Evolutionary conservation across 202 grass and related monocot genomes (phyloP).

Genomic region (Tripidium arundinaceum): DNA sequence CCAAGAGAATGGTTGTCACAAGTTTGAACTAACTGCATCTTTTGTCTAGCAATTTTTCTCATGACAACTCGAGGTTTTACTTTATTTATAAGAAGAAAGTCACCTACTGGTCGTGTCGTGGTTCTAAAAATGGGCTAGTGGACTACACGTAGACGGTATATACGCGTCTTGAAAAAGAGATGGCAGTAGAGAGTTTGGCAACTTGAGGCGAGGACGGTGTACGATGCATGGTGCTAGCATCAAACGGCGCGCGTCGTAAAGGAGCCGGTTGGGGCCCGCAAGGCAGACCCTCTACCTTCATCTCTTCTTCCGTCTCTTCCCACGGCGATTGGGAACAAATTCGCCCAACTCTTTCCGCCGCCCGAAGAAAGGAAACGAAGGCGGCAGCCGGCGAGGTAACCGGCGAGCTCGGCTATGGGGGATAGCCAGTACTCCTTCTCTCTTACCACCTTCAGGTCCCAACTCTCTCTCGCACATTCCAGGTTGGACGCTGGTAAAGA

Average conservation of each 20-base stretch:
- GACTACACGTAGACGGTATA: no score
- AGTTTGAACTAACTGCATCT: not conserved
- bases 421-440: conserved; percentile 79
- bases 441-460: conserved; percentile 71
- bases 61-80: not conserved
- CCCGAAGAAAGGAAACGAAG: not conserved
- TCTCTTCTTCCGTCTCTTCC: no score
- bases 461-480: not conserved
- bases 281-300: not conserved
- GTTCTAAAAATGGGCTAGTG: no score
- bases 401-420: conserved; percentile 30
- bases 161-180: no score
- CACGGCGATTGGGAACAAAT: not conserved
- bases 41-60: not conserved
- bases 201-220: no score
- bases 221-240: no score
- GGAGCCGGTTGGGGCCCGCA: not conserved
- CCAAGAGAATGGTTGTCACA: not conserved
- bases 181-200: no score
- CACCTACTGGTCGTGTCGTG: not conserved
- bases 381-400: not conserved
- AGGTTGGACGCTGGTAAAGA: not conserved
- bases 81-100: not conserved
- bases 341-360: not conserved
- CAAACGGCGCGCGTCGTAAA: no score